Evolutionary conservation across 805 yeast genomes (phyloP), one percentile per base, ranked within the genome.

Genomic region (Pichia thaimueangensis): DNA sequence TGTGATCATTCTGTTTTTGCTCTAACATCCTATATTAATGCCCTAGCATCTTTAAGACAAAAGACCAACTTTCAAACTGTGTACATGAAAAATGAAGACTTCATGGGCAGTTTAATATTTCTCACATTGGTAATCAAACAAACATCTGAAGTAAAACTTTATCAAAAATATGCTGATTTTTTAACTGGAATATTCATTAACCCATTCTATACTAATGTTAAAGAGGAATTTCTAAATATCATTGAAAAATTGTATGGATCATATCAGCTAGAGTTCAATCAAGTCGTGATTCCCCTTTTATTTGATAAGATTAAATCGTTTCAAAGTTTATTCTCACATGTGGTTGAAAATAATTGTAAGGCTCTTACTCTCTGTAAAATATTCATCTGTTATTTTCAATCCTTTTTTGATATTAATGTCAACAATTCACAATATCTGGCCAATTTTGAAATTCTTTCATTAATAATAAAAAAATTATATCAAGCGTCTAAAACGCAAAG

Each of bases 281-380:
- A 36, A 4, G 31, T 50, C 5, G 39, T 68, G 10, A 50, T 61
- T 35, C 67, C 64, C 19, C 44, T 50, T 3, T 51, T 65, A 0
- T 27, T 59, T 20, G 30, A 47, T 0, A 64, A 66, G 35, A 31
- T 68, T n/a, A 45, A 46, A 19, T 51, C 50, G 6, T 59, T 62
- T 41, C 50, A 60, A n/a, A 45, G 54, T 13, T 28, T 37, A 15
- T 25, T 39, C 5, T n/a, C 21, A 2, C 16, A 30, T 19, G 6
- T 34, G 6, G 19, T 45, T 6, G 28, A 27, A 2, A 22, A 35
- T 17, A 35, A 16, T 2, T 17, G 11, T n/a, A 40, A 35, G 19
- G 30, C 37, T 7, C 15, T 34, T 16, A 32, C 32, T 11, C 8
- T 45, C 12, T 37, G 38, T 17, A 24, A 23, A 16, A 30, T 43